These are phyloP conservation scores for Onygena corvina DNA, from an alignment of 2,329 filamentous ascomycete species.

Conservation along the genomic window DNA sequence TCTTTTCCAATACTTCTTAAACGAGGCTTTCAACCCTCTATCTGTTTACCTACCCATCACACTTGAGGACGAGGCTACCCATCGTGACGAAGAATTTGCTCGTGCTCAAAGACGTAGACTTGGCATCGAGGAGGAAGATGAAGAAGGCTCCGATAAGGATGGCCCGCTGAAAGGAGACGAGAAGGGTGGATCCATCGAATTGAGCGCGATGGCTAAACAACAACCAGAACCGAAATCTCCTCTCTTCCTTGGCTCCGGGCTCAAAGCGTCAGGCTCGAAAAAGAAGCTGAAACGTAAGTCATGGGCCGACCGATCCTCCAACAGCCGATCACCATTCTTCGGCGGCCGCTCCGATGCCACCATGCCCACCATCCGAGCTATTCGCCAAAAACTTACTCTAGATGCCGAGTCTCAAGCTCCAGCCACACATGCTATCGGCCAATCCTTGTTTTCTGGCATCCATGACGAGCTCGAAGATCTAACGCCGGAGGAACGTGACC, in stretches of 20 bases:
- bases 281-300: slow-evolving; percentile 22
- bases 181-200: slow-evolving; percentile 39
- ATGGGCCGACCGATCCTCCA: slow-evolving; percentile 35
- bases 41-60: slow-evolving; percentile 87
- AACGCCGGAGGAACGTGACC: slow-evolving; percentile 76
- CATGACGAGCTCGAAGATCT: slow-evolving; percentile 92
- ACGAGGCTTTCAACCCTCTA: slow-evolving; percentile 70
- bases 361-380: slow-evolving; percentile 23
- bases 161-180: slow-evolving; percentile 23
- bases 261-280: slow-evolving; percentile 15
- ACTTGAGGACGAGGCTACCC: slow-evolving; percentile 83
- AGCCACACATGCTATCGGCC: slow-evolving; percentile 50
- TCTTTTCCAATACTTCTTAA: slow-evolving; percentile 68
- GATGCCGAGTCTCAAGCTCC: slow-evolving; percentile 59
- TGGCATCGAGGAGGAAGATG: slow-evolving; percentile 45
- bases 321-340: slow-evolving; percentile 32
- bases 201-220: slow-evolving; percentile 20
- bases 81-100: slow-evolving; percentile 82
- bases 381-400: slow-evolving; percentile 28
- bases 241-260: slow-evolving; percentile 11
- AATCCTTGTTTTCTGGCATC: slow-evolving; percentile 73
- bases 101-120: slow-evolving; percentile 61
- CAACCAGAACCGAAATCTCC: slow-evolving; percentile 11
- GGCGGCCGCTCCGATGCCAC: slow-evolving; percentile 25
- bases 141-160: slow-evolving; percentile 36